Base-by-base conservation (phyloP, 495 filamentous ascomycete genomes). In the Sordaria brevicollis region DNA sequence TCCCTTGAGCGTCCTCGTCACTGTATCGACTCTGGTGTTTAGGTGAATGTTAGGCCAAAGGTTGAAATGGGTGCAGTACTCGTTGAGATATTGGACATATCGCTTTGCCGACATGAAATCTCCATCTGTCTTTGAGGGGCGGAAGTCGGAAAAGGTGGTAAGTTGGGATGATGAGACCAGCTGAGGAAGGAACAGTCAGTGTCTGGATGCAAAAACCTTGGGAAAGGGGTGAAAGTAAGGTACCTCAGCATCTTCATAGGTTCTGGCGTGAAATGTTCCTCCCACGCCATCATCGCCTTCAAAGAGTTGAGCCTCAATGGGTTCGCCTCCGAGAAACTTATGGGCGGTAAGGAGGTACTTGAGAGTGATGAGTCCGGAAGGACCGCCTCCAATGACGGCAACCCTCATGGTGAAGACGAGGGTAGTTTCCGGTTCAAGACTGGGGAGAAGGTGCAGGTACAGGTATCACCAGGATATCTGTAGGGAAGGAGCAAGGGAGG, bases 331-430 rank as follows among this genome's bases (percentile, higher is more conserved):
- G n/a, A 81, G 71, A 66, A 69, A 69, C 6, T 43, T 54, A 69
- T 83, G 76, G 1, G 81, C 77, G 8, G 71, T 71, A 34, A 79
- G 21, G 0, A 83, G 81, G 49, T 82, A 80, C 73, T 83, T 84
- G 35, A 83, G 75, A 35, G 81, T 83, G 21, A 82, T 79, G 10
- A 84, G 76, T 10, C 82, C 82, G 4, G 82, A 80, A 35, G 82
- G 80, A 65, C 82, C 82, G 54, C 76, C 82, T 38, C 82, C 82
- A 75, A 83, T 78, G 67, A 83, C 75, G 34, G 81, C 80, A 37
- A 82, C 79, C 34, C 68, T 74, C 72, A 72, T 74, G 9, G n/a
- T 68, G 25, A 31, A 5, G 5, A 15, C 25, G 13, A 62, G 49
- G 13, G 2, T 31, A 31, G 25, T 31, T 31, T 5, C 13, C 25